Percentiles rank a stretch among this genome's conserved stretches.
Conservation (phyloP, 1,284 basidiomycete genomes). For the Apiotrichum brassicae region DNA sequence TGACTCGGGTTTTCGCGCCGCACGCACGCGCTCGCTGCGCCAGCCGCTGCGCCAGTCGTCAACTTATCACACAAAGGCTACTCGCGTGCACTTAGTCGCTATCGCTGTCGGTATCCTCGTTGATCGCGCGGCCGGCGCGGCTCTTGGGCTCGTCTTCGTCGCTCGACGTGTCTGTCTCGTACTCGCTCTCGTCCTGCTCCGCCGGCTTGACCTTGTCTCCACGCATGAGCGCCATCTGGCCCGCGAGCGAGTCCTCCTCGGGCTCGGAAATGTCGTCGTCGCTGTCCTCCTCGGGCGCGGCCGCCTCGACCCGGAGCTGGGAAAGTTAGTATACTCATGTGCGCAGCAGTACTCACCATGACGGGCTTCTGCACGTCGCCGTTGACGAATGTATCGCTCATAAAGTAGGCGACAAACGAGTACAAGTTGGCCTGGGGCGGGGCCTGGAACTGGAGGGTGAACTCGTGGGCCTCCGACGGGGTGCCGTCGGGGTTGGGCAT, state of each 20-base stretch:
- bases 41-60: no score
- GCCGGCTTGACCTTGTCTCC: conserved; percentile 76
- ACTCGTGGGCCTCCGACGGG: conserved; percentile 64
- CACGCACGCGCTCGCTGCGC: no score
- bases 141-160: conserved; percentile 45
- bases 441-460: conserved; percentile 91
- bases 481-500: conserved; percentile 55
- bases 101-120: conserved; percentile 50
- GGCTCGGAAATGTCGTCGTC: conserved; percentile 95
- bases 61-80: no score
- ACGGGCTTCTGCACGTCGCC: conserved; percentile 70
- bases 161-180: conserved; percentile 46
- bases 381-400: conserved; percentile 83
- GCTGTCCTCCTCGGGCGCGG: conserved; percentile 54
- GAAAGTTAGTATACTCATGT: neutral
- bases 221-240: conserved; percentile 97
- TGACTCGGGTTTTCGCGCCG: no score
- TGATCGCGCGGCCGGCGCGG: conserved; percentile 26
- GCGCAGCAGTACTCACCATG: conserved; percentile 48
- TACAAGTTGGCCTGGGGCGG: conserved; percentile 78
- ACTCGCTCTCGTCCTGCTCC: conserved; percentile 49
- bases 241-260: conserved; percentile 89
- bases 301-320: conserved; percentile 76
- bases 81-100: conserved; percentile 36
- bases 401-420: conserved; percentile 79